Base-by-base conservation (phyloP, 768 basidiomycete species). In the Lyophyllum decastes region DNA sequence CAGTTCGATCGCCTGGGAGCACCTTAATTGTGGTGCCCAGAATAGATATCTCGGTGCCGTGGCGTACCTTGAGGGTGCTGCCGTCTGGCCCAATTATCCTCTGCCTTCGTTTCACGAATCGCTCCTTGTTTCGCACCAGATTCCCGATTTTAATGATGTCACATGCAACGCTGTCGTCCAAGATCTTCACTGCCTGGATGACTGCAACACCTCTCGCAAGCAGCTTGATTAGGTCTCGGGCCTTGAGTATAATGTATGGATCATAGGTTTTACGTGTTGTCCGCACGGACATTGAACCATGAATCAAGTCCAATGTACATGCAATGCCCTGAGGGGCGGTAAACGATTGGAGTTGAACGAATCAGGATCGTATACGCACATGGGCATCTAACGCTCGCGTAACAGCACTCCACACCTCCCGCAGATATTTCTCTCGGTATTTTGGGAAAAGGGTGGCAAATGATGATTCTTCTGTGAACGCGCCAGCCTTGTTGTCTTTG, bases 121-220 rank as follows among this genome's bases (percentile, higher is more conserved):
- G 79, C 60, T 98, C 97, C 71, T 96, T 98, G 73, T 98, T 98
- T 64, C 94, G 79, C 17, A 98, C 92, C 52, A 96, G 70, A 65
- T 83, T 95, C 16, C 97, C 96, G 60, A 98, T 98, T 75, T 98
- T 98, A 70, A 99, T 98, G 61, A 99, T 95, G 72, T 99, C 97
- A 71, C 94, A 97, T 2, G 94, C 92, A 21, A 90, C 80, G 47
- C 82, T 82, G 70, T 99, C 97, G 57, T 97, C 89, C 54, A 99
- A 75, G 44, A 98, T 87, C 71, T 95, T 95, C 52, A 90, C 83
- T 0, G 94, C 95, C 70, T 96, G 91, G 5, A 77, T 85, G 49
- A 95, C 71, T 16, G 92, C 81, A 25, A 99, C 95, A 40, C 94
- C 93, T 69, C 97, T 86, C 24, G 97, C 94, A 25, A 99, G 82